phyloP scores from a whole-genome alignment of 2,329 filamentous ascomycete genomes.

The Fusarium liriodendri region DNA sequence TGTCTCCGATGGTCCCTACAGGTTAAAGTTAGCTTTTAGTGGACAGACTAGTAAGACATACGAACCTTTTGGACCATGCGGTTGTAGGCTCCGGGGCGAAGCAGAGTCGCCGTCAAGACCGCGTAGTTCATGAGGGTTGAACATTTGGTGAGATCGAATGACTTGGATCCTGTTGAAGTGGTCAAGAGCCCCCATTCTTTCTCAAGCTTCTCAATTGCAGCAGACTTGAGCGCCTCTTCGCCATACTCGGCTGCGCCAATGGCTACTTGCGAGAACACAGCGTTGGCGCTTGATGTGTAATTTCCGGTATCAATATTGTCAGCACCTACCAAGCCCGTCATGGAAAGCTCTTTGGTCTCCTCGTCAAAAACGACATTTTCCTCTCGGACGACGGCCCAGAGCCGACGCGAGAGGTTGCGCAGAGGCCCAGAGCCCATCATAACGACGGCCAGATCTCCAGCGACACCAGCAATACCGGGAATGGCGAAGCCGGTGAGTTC shows the following conservation, averaged over 20 bases:
- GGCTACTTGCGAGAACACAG: neutral
- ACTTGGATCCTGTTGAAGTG: neutral
- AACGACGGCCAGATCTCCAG: neutral
- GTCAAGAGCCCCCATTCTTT: neutral
- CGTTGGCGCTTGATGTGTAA: neutral
- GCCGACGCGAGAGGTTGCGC: neutral
- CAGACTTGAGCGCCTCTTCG: neutral
- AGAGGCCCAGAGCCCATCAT: neutral
- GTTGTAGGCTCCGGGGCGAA: neutral
- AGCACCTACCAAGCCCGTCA: neutral
- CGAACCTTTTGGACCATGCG: neutral
- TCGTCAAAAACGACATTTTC: neutral
- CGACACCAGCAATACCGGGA: neutral
- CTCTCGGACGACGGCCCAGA: neutral
- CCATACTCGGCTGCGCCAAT: neutral
- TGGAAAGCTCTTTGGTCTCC: neutral
- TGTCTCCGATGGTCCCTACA: neutral
- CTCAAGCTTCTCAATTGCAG: neutral
- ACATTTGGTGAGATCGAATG: neutral
- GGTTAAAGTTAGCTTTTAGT: neutral
- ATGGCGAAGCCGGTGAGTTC: neutral
- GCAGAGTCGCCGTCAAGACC: neutral
- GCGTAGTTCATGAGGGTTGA: neutral
- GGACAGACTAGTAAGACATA: rapidly evolving
- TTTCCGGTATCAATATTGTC: neutral